Base-by-base conservation (phyloP, 805 yeast species). In the Starmerella cellae region DNA sequence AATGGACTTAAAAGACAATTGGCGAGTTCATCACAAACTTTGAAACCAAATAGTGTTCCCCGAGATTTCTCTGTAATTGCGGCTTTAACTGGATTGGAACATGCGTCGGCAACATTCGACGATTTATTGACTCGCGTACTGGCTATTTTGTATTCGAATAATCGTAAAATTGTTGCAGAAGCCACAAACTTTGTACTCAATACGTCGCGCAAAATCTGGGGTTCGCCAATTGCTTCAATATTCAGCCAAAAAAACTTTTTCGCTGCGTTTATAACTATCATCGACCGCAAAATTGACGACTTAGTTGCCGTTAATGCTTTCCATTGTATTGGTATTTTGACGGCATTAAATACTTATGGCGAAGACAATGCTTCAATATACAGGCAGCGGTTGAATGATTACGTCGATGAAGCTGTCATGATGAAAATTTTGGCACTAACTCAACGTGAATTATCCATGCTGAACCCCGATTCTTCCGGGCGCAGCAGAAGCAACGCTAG, bases 231-330 rank as follows among this genome's bases (percentile, higher is more conserved):
- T 8, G 54, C 55, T 14, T 47, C 60, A 9, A 55, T 54, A 43
- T 62, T 66, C 41, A 43, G 56, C 21, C 56, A 59, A 14, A 57
- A 57, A 28, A 64, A 64, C 47, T 51, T 65, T 45, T 65, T 65
- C 43, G 56, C 61, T 13, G 55, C 66, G 1, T 49, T 64, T 14
- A 50, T 64, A 38, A 43, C 44, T 10, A 49, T 64, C 22, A 53
- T 64, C 21, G 55, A 55, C 29, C 49, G 55, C 33, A 52, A 38
- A 13, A 47, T 55, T 22, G 49, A 51, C 23, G 44, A 47, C 10
- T 45, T 46, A 28, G 54, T 60, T 13, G 59, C 62, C 14, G 56
- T 22, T 9, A 23, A 57, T 36, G 69, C 68, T 2, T 54, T 64
- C 30, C 41, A 53, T 1, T 48, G 62, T 20, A 46, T 65, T 18